A percentile compares a stretch with the other conserved stretches of the same genome.
Evolutionary conservation across 768 basidiomycete genomes (phyloP).

Genomic region (Trametes cubensis): DNA sequence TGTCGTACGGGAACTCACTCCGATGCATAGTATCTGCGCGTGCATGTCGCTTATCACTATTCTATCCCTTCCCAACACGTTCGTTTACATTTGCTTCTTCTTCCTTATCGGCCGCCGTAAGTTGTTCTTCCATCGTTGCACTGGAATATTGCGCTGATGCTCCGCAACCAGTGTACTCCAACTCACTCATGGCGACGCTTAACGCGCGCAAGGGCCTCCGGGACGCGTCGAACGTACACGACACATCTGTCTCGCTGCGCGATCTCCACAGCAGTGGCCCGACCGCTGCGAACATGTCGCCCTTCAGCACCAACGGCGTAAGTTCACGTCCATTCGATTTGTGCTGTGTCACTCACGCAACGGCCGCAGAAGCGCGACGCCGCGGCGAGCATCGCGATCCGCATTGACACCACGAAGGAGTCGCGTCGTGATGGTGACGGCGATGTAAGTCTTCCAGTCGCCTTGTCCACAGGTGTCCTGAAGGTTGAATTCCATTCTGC

Average conservation of each 20-base stretch:
- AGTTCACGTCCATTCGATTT: too few relatives aligned
- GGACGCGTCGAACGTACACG: background rate
- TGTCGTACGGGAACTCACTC: background rate
- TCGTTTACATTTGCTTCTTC: slow-evolving; percentile 61
- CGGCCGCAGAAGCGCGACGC: background rate
- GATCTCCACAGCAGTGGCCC: background rate
- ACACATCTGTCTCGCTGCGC: slow-evolving; percentile 2
- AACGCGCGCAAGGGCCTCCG: slow-evolving; percentile 14
- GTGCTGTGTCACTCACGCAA: background rate
- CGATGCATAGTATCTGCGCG: slow-evolving; percentile 37
- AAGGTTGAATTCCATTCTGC: background rate
- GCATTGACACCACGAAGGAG: slow-evolving; percentile 7
- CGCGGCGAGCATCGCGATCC: slow-evolving; percentile 1
- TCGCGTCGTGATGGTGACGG: slow-evolving; percentile 1
- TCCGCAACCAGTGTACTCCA: slow-evolving; percentile 6
- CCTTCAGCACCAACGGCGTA: background rate
- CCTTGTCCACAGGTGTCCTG: background rate
- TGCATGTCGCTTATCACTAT: slow-evolving; percentile 48
- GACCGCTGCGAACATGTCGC: background rate
- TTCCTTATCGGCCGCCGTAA: slow-evolving; percentile 53
- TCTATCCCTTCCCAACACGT: slow-evolving; percentile 47
- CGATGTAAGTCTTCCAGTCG: background rate
- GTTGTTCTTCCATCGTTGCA: slow-evolving; percentile 11
- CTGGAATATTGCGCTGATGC: background rate
- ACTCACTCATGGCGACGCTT: slow-evolving; percentile 14